Evolutionary conservation across 768 basidiomycete genomes (phyloP).

Genomic region (Coprinellus micaceus): DNA sequence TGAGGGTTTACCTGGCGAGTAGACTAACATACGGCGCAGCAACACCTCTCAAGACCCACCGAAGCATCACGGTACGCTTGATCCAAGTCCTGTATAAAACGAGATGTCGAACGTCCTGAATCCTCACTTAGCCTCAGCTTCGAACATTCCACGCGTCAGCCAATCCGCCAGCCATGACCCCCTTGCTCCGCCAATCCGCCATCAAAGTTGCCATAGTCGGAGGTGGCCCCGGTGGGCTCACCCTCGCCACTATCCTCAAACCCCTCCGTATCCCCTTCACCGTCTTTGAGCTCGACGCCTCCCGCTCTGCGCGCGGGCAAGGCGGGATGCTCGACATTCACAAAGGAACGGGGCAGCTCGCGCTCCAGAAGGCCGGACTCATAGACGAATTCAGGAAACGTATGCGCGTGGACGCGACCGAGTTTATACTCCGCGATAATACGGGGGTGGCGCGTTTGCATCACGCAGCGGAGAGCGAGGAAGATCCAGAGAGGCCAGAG

Average conservation of each 20-base stretch:
- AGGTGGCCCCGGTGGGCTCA: constrained; percentile 24
- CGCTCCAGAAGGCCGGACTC: constrained; percentile 23
- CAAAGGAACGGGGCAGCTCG: constrained; percentile 19
- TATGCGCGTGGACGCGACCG: constrained; percentile 15
- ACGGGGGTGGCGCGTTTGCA: constrained; percentile 8
- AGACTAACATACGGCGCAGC: no score
- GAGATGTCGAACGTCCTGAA: no score
- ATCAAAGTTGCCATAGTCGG: background rate
- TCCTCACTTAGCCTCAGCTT: no score
- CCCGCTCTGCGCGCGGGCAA: constrained; percentile 17
- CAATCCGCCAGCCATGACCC: no score
- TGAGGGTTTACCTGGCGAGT: no score
- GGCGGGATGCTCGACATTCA: constrained; percentile 27
- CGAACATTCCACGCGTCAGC: no score
- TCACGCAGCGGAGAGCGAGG: constrained; percentile 1
- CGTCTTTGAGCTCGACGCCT: constrained; percentile 23
- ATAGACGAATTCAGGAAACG: constrained; percentile 17
- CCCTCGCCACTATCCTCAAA: constrained; percentile 23
- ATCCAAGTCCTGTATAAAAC: no score
- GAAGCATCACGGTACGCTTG: no score
- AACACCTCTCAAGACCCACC: no score
- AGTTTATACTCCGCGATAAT: constrained; percentile 14
- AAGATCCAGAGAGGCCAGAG: constrained; percentile 17
- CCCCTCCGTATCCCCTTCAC: constrained; percentile 13
- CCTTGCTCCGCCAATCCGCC: no score